Base-by-base conservation (phyloP, 2,329 filamentous ascomycete species). In the Stenocarpella maydis region DNA sequence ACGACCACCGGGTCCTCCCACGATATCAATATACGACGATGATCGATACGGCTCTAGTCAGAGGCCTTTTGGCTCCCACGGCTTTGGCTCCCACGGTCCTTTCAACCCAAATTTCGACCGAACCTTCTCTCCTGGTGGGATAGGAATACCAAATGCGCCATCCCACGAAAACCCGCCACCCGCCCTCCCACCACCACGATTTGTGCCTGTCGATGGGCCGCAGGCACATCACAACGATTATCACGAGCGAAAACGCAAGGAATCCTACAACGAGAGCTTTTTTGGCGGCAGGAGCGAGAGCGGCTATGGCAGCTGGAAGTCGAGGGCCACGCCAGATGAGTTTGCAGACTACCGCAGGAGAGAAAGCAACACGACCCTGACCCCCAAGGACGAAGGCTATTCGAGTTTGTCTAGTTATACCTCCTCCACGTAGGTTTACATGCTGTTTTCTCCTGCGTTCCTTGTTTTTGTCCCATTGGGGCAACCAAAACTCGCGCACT, bases 101-200 rank as follows among this genome's bases (percentile, higher is more conserved):
- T 71, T 71, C 28, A 50, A 26, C 26, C 58, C 70, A 26, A 65
- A 39, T 34, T 71, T 61, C 12, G 64, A 64, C 10, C 50, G 61
- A n/a, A 68, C 60, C 4, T 41, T 68, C 21, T 71, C 70, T 3
- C 52, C 64, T 1, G 68, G 60, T 8, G 80, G 82, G 50, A 80
- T 85, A 76, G 77, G 80, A 60, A 85, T 85, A 69, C 83, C 82
- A 41, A 81, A 82, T 60, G 74, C 78, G 52, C 72, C 76, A 17
- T 72, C 74, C 53, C 76, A 74, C 69, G 72, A 76, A 69, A 74
- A 78, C 71, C 81, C 77, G 3, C 83, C 83, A 71, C 83, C 83
- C 64, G 80, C 83, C 43, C 72, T 85, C 53, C 83, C 83, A n/a
- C 83, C 83, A n/a, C 83, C 83, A 6, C 78, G 78, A 58, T 75